A percentile compares a stretch with the other conserved stretches of the same genome.
Conservation (phyloP, 441 rosid genomes). For the Isatis lusitanica region DNA sequence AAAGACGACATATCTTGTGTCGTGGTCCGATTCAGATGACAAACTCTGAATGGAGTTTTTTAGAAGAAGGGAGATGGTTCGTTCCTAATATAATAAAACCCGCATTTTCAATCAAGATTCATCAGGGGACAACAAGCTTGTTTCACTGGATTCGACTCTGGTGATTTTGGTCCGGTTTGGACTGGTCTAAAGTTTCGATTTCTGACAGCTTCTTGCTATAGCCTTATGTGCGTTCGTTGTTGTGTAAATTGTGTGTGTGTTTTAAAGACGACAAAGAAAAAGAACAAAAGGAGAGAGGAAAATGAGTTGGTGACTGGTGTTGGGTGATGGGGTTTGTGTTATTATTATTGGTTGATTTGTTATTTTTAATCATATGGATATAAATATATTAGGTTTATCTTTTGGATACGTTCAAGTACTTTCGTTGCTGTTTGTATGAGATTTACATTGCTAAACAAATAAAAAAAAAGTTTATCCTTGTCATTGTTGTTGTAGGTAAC, state of each 20-base stretch:
- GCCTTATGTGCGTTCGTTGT: constrained; percentile 28
- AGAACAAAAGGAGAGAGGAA: neutral
- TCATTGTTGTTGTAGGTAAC: neutral
- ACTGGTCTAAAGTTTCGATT: constrained; percentile 13
- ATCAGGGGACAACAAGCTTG: constrained; percentile 29
- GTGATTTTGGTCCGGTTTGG: constrained; percentile 16
- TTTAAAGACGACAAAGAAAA: constrained; percentile 5
- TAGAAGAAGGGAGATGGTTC: constrained; percentile 7
- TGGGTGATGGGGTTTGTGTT: constrained; percentile 18
- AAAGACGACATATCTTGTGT: constrained; percentile 87
- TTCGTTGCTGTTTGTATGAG: neutral
- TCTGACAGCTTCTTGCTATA: constrained; percentile 23
- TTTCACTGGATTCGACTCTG: constrained; percentile 21
- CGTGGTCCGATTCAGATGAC: constrained; percentile 70
- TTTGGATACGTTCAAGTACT: constrained; percentile 8
- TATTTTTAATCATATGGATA: constrained; percentile 27
- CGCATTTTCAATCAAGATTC: constrained; percentile 30
- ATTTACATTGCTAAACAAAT: neutral
- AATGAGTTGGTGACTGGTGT: constrained; percentile 19
- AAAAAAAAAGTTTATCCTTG: neutral
- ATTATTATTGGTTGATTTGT: constrained; percentile 37
- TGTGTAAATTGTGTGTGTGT: constrained; percentile 37
- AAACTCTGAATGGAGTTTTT: constrained; percentile 11
- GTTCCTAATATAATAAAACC: constrained; percentile 19
- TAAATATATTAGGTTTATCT: constrained; percentile 13